Percentiles rank a stretch among this genome's conserved stretches.
These are phyloP conservation scores for Neofusicoccum umdonicola DNA, from an alignment of 2,329 filamentous ascomycete species.

Conservation along the genomic window DNA sequence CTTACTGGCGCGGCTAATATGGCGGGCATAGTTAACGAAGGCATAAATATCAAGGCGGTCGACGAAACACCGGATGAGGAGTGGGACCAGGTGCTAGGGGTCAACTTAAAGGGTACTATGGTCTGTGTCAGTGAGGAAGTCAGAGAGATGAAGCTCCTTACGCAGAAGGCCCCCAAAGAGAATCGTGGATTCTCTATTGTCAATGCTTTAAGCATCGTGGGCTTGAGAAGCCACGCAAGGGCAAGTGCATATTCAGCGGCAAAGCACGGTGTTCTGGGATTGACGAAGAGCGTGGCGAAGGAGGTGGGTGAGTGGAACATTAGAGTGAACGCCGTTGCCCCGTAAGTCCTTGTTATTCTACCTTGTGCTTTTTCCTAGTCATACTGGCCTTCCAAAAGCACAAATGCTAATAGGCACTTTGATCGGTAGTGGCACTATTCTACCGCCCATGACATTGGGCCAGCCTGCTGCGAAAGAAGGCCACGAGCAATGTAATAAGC, in stretches of 20 bases:
- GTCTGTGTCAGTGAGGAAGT: constrained; percentile 40
- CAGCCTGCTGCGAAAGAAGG: constrained; percentile 24
- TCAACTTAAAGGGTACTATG: constrained; percentile 40
- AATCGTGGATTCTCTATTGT: constrained; percentile 33
- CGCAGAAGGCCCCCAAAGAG: constrained; percentile 13
- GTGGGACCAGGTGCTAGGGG: constrained; percentile 38
- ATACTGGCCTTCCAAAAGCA: no score
- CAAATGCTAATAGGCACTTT: no score
- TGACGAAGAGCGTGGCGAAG: constrained; percentile 40
- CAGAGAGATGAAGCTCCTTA: constrained; percentile 35
- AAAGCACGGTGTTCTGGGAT: constrained; percentile 43
- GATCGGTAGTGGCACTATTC: neutral
- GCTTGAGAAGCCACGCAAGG: constrained; percentile 43
- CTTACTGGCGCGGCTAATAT: constrained; percentile 57
- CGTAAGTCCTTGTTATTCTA: constrained; percentile 25
- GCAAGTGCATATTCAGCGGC: constrained; percentile 37
- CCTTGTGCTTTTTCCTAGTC: no score
- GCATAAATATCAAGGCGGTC: constrained; percentile 23
- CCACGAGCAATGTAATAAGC: constrained; percentile 23
- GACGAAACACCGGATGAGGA: constrained; percentile 37
- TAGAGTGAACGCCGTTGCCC: constrained; percentile 35
- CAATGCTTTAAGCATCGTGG: constrained; percentile 52
- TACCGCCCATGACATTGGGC: constrained; percentile 26
- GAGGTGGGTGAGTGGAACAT: constrained; percentile 37
- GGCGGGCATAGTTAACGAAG: constrained; percentile 41